A percentile compares a stretch with the other conserved stretches of the same genome.
Conservation (phyloP, 768 basidiomycete genomes). For the Paxillus ammoniavirescens region DNA sequence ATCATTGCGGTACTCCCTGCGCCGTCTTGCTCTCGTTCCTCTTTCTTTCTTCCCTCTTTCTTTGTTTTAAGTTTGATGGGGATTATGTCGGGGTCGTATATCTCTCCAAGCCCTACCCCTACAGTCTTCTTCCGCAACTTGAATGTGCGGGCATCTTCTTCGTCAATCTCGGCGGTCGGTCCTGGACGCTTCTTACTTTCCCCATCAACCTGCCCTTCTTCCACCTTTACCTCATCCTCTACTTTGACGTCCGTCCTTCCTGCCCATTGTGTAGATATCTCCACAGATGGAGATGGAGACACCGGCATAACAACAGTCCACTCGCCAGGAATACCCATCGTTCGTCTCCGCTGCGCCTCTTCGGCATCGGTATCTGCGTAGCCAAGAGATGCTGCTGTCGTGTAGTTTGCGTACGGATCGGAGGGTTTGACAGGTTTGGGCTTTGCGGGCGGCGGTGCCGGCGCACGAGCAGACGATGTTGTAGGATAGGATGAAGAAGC, state of each 20-base stretch:
- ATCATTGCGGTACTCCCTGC: constrained; percentile 7
- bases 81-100: constrained; percentile 78
- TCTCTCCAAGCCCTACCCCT: constrained; percentile 63
- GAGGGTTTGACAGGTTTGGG: constrained; percentile 52
- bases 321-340: constrained; percentile 70
- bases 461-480: constrained; percentile 16
- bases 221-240: background rate
- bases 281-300: constrained; percentile 20
- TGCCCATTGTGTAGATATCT: constrained; percentile 2
- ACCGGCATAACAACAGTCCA: constrained; percentile 66
- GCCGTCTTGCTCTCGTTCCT: constrained; percentile 6
- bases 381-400: constrained; percentile 83
- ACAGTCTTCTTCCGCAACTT: constrained; percentile 67
- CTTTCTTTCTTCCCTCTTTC: constrained; percentile 44
- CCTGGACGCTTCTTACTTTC: constrained; percentile 41
- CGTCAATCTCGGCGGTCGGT: constrained; percentile 43
- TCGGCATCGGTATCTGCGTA: constrained; percentile 76
- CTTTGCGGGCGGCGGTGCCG: constrained; percentile 31
- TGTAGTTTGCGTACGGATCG: constrained; percentile 80
- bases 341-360: constrained; percentile 56
- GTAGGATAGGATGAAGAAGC: constrained; percentile 24
- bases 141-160: constrained; percentile 54
- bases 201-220: constrained; percentile 18
- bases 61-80: constrained; percentile 60
- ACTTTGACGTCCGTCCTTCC: background rate